Evolutionary conservation across 140 eudicot species (phyloP), one percentile per base, ranked within the genome.

Genomic region (Senecio squalidus): DNA sequence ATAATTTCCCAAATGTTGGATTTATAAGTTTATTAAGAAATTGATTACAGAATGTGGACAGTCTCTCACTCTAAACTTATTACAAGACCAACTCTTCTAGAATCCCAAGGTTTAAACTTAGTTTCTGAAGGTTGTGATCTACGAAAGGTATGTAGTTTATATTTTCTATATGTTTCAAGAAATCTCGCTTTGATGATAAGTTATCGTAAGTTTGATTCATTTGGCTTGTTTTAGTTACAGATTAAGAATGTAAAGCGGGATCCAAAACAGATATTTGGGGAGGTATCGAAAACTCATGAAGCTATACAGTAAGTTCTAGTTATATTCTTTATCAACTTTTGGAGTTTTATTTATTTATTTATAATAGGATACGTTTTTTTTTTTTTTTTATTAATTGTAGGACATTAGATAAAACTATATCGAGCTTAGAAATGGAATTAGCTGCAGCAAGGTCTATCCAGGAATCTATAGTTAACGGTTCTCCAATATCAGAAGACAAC

Each of bases 371-470:
- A 22, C 1, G 6, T 44, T 4, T 43, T 14, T 43, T 43, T 43
- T 43, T 29, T 28, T 27, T 20, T 44, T 13, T 16, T 4, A 1
- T 23, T 58, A 21, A 10, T 56, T 60, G 60, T 53, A 93, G 99
- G 82, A 82, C 93, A 41, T 66, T 93, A 73, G 95, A 88, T 64
- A 93, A 84, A 69, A 93, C 94, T 47, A 88, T 93, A 64, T 88
- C 99, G 26, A 82, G 76, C 62, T 79, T 93, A 70, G 99, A 93
- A 77, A 93, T 84, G 94, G 96, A 93, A 58, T 78, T 93, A 67
- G 95, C 94, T 28, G 95, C 95, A 15, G 96, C 95, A 13, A 78
- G 75, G 70, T 83, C 93, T 38, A 83, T 82, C 5, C 99, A 93
- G 17, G 96, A 80, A 58, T 77, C 95, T 10, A 70, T 88, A 39